Base-by-base conservation (phyloP, 2,329 filamentous ascomycete genomes). In the Myriosclerotinia curreyana region DNA sequence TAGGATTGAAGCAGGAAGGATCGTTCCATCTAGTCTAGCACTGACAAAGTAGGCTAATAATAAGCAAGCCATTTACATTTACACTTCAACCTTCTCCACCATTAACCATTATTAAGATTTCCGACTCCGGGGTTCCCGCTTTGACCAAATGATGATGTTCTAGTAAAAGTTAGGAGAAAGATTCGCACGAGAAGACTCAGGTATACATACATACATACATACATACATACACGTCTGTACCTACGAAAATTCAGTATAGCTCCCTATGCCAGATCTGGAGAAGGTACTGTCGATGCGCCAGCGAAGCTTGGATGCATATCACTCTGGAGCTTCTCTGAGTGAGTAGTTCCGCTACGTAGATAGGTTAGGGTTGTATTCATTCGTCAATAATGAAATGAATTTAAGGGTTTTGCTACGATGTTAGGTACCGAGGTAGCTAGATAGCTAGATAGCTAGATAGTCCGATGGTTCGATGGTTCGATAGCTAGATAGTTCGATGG, bases 111-210 rank as follows among this genome's bases (percentile, higher is more conserved):
- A 9, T 51, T 15, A 25, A 25, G 25, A 34, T 44, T 36, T 46
- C 42, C 20, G 28, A 42, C 1, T 46, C 20, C 28, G n/a, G 11
- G 11, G 28, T 31, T 31, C 9, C 28, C 28, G 40, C 40, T 34
- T 22, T 48, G n/a, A 42, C 52, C 51, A 54, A n/a, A n/a, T n/a
- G n/a, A n/a, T n/a, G 51, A 54, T 38, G n/a, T 40, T 54, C 51
- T 2, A 34, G 20, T 11, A 9, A n/a, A 9, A 42, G 25, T 22
- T 31, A n/a, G 28, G 25, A 34, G 38, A 44, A 44, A n/a, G 7
- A 14, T 11, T 56, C 22, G 11, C 17, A 42, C 25, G 25, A 14
- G 40, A 44, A 46, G 14, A 36, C 28, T 6, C 28, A 31, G 28
- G 5, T 31, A n/a, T n/a, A n/a, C n/a, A n/a, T 5, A 6, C 2